Base-by-base conservation (phyloP, 2,329 filamentous ascomycete genomes). In the Cercospora nicotianae region DNA sequence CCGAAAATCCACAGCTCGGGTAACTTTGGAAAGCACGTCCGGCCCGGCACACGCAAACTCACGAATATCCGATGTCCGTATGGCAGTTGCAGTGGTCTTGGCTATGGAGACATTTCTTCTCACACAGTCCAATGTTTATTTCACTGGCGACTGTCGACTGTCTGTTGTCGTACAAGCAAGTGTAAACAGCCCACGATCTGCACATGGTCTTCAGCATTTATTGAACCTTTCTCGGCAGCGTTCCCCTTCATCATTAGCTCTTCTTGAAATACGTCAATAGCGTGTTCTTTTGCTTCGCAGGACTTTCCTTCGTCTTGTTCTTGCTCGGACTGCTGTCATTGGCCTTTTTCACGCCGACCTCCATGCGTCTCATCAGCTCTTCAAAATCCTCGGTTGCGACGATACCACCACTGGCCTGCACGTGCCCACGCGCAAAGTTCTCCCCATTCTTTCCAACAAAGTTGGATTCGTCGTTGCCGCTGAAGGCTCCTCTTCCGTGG, bases 331-430 rank as follows among this genome's bases (percentile, higher is more conserved):
- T 78, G 59, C 64, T 77, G 72, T 69, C 80, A 77, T 73, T 78
- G 79, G 60, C 79, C 12, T 78, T 73, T 74, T 86, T 88, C 76
- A 87, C 85, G 0, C 87, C 87, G 48, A 90, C 79, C 62, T 85
- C 83, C 79, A 91, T 81, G 13, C 87, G 74, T 4, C 78, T 78
- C 81, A 89, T 86, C 13, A 91, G 77, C 74, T 90, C 88, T 68
- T 90, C 88, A 75, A 91, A 91, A 67, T 89, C 87, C 1, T 81
- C 83, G 10, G 78, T 82, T 0, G 83, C 82, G 0, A 91, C 86
- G 57, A 90, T 87, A 0, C 89, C 89, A 1, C 89, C 89, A 59
- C 86, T 89, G 0, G 89, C 89, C 73, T 90, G 88, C 68, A 88
- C 89, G 70, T 91, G 89, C 0, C 89, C 89, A 63, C 85, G 82